Conservation (phyloP, 805 yeast species). For the Yarrowia sp. region DNA sequence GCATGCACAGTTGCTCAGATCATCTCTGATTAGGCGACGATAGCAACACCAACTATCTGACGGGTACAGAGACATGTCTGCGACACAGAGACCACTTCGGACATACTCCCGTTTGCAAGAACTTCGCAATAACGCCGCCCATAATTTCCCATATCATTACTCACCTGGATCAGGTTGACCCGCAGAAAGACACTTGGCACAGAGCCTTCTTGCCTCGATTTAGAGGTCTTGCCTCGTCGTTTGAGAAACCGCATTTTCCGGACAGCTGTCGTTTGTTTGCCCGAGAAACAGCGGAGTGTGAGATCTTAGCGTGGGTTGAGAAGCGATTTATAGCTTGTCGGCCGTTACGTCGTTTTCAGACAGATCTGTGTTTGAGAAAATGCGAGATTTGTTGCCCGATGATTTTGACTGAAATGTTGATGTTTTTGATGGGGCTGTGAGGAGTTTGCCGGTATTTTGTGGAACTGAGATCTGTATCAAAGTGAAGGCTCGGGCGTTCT, state of each 20-base stretch:
- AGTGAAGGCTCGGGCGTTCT: too few species aligned
- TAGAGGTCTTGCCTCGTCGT: constrained; percentile 9
- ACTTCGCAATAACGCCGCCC: too few species aligned
- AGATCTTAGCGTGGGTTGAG: neutral
- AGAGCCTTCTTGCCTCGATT: neutral
- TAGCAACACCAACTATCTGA: neutral
- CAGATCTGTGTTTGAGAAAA: neutral
- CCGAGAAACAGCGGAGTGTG: neutral
- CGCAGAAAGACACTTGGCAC: neutral
- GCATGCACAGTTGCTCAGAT: neutral
- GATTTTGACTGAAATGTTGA: neutral
- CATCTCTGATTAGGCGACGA: neutral
- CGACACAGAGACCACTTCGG: too few species aligned
- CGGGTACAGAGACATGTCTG: too few species aligned
- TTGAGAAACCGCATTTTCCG: constrained; percentile 14
- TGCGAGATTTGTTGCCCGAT: neutral
- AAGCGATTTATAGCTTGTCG: neutral
- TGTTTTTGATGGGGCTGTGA: neutral
- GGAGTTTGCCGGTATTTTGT: too few species aligned
- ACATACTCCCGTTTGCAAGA: too few species aligned
- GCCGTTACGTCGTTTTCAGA: neutral
- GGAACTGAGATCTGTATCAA: too few species aligned
- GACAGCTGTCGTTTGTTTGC: neutral
- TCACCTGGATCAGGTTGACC: constrained; percentile 4
- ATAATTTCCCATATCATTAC: neutral